Evolutionary conservation across 768 basidiomycete genomes (phyloP), one percentile per base, ranked within the genome.

Genomic region (Chalciporus pseudorubinellus): DNA sequence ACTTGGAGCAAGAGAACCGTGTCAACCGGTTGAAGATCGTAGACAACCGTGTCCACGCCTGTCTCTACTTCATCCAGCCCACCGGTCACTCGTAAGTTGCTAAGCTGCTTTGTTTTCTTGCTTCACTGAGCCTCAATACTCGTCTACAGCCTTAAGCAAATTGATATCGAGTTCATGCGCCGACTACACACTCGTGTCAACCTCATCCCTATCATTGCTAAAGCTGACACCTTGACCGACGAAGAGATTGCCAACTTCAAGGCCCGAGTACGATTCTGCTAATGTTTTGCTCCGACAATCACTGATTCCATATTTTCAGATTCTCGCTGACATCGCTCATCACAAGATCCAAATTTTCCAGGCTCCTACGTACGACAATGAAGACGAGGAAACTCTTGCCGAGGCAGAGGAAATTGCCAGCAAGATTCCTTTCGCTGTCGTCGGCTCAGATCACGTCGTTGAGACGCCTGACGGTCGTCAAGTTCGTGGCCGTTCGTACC

Each of bases 111-210:
- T 14, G 20, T 29, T 8, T 8, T 7, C 2, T 6, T 33, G 13
- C 28, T 28, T 21, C 16, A n/a, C 8, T 13, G 6, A 0, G 18
- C 11, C 31, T 52, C 31, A 21, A 56, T 13, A 31, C 43, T 33
- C n/a, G 12, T 43, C 40, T 21, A 7, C 59, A 98, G 95, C 11
- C 79, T 99, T 63, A 98, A 98, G 74, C 94, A 94, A 56, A 89
- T 99, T 64, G 97, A 99, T 70, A 90, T 99, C 55, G 97, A 98
- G 71, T 97, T 98, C 73, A 98, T 99, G 97, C 87, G 93, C 58
- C 81, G 94, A 60, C 83, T 99, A 36, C 95, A 98, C 72, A 93
- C 89, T 59, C 92, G 90, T 70, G 97, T 99, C 74, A 99, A 99
- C 76, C 77, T 99, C 61, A 98, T 99, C 60, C 97, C 97, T 50